Conservation (phyloP, 2,329 filamentous ascomycete species). For the Arachnopeziza araneosa region DNA sequence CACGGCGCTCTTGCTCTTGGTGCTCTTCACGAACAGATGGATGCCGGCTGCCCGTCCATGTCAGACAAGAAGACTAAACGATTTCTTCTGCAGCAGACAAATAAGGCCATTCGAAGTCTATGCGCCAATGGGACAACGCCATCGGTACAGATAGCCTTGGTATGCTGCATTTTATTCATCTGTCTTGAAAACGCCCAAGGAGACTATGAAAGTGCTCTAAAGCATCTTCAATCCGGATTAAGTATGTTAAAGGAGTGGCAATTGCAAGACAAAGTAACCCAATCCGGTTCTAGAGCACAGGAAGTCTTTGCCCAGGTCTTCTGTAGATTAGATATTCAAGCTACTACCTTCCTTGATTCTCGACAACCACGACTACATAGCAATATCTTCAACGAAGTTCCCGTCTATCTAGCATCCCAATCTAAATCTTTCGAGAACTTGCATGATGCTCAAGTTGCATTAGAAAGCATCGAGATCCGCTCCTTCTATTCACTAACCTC, state of each 20-base stretch:
- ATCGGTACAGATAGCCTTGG: background rate
- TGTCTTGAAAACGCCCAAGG: background rate
- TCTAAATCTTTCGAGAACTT: background rate
- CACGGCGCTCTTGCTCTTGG: slow-evolving; percentile 12
- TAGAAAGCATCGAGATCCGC: background rate
- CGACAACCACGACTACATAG: background rate
- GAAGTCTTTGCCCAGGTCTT: background rate
- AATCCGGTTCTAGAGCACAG: background rate
- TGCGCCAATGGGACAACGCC: background rate
- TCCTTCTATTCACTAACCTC: background rate
- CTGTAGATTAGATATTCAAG: background rate
- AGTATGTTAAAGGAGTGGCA: background rate
- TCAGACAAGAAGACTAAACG: slow-evolving; percentile 33
- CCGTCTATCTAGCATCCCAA: background rate
- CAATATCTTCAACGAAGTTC: background rate
- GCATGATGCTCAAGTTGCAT: background rate
- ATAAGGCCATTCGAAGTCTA: slow-evolving; percentile 33
- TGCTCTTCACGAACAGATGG: slow-evolving; percentile 6
- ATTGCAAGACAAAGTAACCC: background rate
- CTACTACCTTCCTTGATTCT: background rate
- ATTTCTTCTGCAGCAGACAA: slow-evolving; percentile 19
- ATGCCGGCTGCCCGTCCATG: background rate
- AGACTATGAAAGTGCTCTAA: background rate
- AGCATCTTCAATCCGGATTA: background rate
- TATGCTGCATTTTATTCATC: background rate